Evolutionary conservation across 2,329 filamentous ascomycete genomes (phyloP).

Genomic region (Penicillium sp.): DNA sequence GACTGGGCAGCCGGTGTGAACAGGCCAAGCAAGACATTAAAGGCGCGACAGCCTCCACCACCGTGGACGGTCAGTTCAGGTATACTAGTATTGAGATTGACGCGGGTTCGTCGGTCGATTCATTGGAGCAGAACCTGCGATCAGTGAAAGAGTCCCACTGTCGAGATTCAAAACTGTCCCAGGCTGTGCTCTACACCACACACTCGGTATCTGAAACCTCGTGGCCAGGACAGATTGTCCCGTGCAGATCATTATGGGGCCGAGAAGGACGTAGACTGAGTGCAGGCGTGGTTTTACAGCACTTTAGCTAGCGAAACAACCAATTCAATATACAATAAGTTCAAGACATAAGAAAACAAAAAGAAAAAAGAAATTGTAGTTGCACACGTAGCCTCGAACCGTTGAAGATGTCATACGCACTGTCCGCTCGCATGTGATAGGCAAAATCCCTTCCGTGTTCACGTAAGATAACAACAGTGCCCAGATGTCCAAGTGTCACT

Average conservation of each 20-base stretch:
- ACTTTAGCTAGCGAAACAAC: conserved; percentile 8
- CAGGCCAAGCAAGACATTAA: conserved; percentile 25
- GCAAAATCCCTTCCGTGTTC: conserved; percentile 25
- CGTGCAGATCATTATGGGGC: conserved; percentile 46
- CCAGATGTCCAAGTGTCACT: neutral
- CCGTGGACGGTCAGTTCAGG: conserved; percentile 23
- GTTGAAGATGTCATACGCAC: conserved; percentile 2
- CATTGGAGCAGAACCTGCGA: conserved; percentile 26
- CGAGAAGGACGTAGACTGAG: conserved; percentile 33
- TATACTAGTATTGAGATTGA: conserved; percentile 37
- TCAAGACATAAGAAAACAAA: neutral
- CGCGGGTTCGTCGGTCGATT: conserved; percentile 11
- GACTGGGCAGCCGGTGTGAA: conserved; percentile 58
- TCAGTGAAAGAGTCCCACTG: conserved; percentile 24
- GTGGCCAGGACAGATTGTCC: conserved; percentile 42
- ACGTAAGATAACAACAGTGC: conserved; percentile 23
- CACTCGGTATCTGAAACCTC: conserved; percentile 21
- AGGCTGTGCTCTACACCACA: conserved; percentile 41
- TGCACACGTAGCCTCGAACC: neutral
- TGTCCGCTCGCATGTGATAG: conserved; percentile 25
- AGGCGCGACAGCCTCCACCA: conserved; percentile 23
- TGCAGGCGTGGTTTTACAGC: conserved; percentile 41
- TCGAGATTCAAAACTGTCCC: conserved; percentile 16
- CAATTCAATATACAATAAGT: neutral
- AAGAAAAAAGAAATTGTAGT: neutral